Evolutionary conservation across 176 grass and related monocot genomes (phyloP), one percentile per base, ranked within the genome.

Genomic region (Metroxylon sagu): DNA sequence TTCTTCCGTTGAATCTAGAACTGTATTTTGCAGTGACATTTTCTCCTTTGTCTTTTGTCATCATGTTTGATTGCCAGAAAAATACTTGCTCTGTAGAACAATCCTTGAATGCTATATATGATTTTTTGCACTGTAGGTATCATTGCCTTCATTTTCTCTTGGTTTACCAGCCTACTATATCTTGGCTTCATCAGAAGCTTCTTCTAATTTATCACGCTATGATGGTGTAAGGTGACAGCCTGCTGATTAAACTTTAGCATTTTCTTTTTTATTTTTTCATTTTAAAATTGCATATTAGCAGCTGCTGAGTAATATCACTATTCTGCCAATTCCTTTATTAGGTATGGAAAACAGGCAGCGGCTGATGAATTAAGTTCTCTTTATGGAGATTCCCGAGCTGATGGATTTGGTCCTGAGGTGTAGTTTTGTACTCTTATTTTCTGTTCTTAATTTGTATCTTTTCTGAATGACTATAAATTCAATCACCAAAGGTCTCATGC

Each of bases 151-250:
- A 48, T 96, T 96, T 82, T 83, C 76, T 76, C 80, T 96, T 72
- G 86, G 92, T 56, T 72, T 96, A 69, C 92, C 92, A 58, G 86
- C 92, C 61, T 96, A 96, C 72, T 90, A 82, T 71, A 82, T 96
- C 73, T 80, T 96, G 59, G 86, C 86, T 50, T 96, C 69, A 60
- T 96, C 92, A 25, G 92, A 96, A 88, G 83, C 92, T 18, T 96
- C 91, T 60, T 96, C 92, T 72, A 96, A 96, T 82, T 75, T 96
- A 25, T 83, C 92, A 75, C 86, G 92, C 31, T 96, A 96, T 75
- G 92, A 96, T 80, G 87, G 92, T 77, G 80, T 96, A 69, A 90
- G 92, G 92, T 96, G 65, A 78, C 23, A 27, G 35, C 57, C 71
- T 56, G 26, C 7, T 4, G 15, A 70, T n/a, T 35, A 31, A 28